Base-by-base conservation (phyloP, 257 asterid species). In the Mitragyna speciosa region DNA sequence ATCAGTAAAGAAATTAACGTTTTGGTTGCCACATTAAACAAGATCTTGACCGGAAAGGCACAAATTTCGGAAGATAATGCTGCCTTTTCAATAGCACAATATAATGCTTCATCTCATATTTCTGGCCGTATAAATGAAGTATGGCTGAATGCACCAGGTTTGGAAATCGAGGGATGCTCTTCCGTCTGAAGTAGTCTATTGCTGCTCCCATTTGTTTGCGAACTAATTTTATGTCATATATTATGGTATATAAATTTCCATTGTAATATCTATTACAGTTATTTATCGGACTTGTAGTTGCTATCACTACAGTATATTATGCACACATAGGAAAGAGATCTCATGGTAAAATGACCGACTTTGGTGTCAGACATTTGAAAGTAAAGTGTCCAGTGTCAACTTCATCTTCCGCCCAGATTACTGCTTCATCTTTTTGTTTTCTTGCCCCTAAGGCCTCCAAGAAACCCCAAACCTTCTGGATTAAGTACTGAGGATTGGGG, bases 81-180 rank as follows among this genome's bases (percentile, higher is more conserved):
- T 15, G 48, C 48, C 68, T 64, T 80, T 12, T 14, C 69, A 16
- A 52, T 80, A 31, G 83, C 83, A 12, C 78, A 80, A 45, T 80
- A 80, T 31, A 73, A 80, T 43, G 78, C 79, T 64, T 51, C 83
- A 4, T 72, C 31, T 73, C 83, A 47, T 73, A 31, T 80, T 33
- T 63, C 79, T 5, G 58, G 75, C 3, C 68, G 83, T 51, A n/a
- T 80, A 6, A 80, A 80, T 64, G 83, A 80, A 64, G 83, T 80
- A 45, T 80, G 83, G 83, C 65, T 73, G 49, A 80, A 73, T 58
- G 58, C 64, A 16, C 64, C 83, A 54, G 52, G 31, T 28, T 74
- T 74, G 5, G 52, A 69, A 19, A 5, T 74, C 6, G 78, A 74
- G 48, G 78, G 78, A 56, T 74, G 78, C 68, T 69, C 78, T 22